Evolutionary conservation across 2,329 filamentous ascomycete species (phyloP).

Genomic region (Passalora sequoiae): DNA sequence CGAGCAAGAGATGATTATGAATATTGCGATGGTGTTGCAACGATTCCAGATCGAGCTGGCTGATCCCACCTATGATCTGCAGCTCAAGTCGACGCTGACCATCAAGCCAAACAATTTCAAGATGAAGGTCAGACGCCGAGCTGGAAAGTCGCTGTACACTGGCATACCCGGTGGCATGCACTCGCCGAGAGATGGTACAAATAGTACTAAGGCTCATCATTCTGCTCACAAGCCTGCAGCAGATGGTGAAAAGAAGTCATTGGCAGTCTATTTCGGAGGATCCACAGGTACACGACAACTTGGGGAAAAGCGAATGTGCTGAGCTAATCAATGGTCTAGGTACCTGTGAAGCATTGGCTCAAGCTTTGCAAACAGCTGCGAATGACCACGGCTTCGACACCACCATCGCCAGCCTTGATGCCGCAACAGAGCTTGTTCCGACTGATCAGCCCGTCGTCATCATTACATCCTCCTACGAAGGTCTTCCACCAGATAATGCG

Average conservation of each 20-base stretch:
- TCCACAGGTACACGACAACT: conserved; percentile 70
- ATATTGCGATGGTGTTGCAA: conserved; percentile 55
- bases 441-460: conserved; percentile 59
- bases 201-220: conserved; percentile 41
- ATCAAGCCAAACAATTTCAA: conserved; percentile 60
- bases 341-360: conserved; percentile 66
- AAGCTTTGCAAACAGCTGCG: conserved; percentile 57
- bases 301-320: conserved; percentile 58
- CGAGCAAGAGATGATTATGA: conserved; percentile 64
- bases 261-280: conserved; percentile 66
- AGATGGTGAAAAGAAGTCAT: conserved; percentile 38
- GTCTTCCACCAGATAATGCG: conserved; percentile 68
- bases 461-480: conserved; percentile 68
- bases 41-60: conserved; percentile 64
- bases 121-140: conserved; percentile 55
- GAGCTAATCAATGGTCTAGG: conserved; percentile 39
- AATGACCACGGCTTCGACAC: conserved; percentile 55
- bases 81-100: conserved; percentile 54
- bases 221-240: conserved; percentile 28
- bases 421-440: conserved; percentile 56
- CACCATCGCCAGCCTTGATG: conserved; percentile 55
- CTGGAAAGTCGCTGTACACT: conserved; percentile 21
- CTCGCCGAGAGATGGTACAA: conserved; percentile 41
- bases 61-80: conserved; percentile 56
- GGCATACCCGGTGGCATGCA: conserved; percentile 34